Percentiles rank a stretch among this genome's conserved stretches.
Conservation (phyloP, 2,329 filamentous ascomycete species). For the Colletotrichum abscissum region DNA sequence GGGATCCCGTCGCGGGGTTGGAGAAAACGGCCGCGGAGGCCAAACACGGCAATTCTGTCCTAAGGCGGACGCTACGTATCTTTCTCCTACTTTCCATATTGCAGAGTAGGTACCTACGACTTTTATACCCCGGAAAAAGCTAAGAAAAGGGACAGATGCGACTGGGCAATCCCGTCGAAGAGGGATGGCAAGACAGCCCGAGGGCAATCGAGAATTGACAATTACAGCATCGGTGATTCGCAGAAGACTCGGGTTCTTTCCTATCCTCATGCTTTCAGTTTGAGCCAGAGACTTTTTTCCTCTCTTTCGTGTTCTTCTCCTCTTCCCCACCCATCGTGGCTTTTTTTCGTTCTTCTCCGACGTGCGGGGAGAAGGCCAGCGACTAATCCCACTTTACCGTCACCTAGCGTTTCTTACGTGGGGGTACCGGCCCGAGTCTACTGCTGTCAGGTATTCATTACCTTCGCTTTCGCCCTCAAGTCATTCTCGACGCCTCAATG, state of each 20-base stretch:
- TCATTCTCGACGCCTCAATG: background rate
- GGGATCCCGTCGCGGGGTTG: background rate
- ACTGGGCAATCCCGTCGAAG: background rate
- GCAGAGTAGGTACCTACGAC: too few relatives aligned
- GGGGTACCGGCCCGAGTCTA: background rate
- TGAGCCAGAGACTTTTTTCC: background rate
- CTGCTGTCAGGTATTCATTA: too few relatives aligned
- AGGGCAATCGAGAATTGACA: background rate
- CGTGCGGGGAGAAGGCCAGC: slow-evolving; percentile 25
- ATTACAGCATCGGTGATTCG: slow-evolving; percentile 2
- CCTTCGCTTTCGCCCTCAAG: background rate
- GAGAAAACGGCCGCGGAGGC: slow-evolving; percentile 23
- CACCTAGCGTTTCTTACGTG: slow-evolving; percentile 2
- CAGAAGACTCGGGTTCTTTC: background rate
- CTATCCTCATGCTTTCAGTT: background rate
- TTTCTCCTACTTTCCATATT: too few relatives aligned
- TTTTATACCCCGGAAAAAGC: background rate
- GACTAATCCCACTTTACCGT: background rate
- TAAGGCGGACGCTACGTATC: background rate
- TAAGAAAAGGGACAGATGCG: background rate
- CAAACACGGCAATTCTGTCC: slow-evolving; percentile 29
- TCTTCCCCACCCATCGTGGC: background rate
- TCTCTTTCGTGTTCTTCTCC: background rate
- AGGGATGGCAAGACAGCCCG: background rate
- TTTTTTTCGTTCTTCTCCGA: slow-evolving; percentile 1